Evolutionary conservation across 2,329 filamentous ascomycete species (phyloP).

Genomic region (Thielaviopsis populi): DNA sequence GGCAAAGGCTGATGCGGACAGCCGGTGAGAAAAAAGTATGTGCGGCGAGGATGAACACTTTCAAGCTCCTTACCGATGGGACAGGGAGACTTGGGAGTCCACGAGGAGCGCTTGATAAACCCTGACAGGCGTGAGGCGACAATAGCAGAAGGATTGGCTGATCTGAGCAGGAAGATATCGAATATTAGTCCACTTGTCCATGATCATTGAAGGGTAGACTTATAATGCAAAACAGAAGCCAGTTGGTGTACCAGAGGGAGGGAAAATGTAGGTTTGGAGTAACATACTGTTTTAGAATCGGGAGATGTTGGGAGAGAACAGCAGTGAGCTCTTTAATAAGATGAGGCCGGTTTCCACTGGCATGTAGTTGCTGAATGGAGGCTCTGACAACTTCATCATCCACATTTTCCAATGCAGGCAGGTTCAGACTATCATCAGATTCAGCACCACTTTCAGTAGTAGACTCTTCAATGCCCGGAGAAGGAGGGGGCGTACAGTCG

Average conservation of each 20-base stretch:
- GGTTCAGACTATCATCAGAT: conserved; percentile 78
- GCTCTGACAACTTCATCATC: conserved; percentile 92
- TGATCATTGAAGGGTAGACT: background rate
- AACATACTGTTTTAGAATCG: conserved; percentile 81
- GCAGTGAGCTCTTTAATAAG: conserved; percentile 85
- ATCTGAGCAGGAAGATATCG: conserved; percentile 39
- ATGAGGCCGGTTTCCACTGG: conserved; percentile 82
- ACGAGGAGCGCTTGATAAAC: conserved; percentile 74
- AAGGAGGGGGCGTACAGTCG: conserved; percentile 54
- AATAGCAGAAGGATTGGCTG: conserved; percentile 86
- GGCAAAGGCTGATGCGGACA: conserved; percentile 70
- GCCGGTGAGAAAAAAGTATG: conserved; percentile 94
- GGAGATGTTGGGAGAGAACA: conserved; percentile 59
- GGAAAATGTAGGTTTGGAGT: background rate
- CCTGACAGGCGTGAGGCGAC: conserved; percentile 82
- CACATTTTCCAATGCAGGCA: conserved; percentile 57
- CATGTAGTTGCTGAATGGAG: conserved; percentile 75
- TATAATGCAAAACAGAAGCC: background rate
- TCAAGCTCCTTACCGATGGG: conserved; percentile 88
- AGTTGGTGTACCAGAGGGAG: background rate
- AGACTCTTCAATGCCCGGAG: conserved; percentile 27
- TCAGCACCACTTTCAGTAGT: conserved; percentile 80
- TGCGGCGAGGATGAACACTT: conserved; percentile 79
- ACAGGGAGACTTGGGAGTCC: conserved; percentile 65
- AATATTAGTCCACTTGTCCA: background rate